Conservation (phyloP, 1,284 basidiomycete species). For the Fomitopsis pinicola region DNA sequence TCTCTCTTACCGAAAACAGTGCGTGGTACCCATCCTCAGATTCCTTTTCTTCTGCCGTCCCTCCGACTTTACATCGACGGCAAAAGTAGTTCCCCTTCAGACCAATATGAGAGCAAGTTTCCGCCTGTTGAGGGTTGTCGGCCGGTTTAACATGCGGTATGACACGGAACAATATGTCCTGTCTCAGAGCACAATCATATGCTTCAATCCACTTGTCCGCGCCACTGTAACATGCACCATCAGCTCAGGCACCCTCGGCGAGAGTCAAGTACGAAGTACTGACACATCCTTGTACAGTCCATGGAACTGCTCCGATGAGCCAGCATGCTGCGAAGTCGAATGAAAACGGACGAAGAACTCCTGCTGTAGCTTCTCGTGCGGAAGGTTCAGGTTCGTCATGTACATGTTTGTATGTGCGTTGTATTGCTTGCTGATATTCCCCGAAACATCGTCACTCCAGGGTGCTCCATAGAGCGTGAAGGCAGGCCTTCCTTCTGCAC, state of each 20-base stretch:
- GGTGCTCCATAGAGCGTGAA: not conserved
- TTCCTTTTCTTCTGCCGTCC: slow-evolving; percentile 19
- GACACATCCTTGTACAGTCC: slow-evolving; percentile 9
- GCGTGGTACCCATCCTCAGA: slow-evolving; percentile 11
- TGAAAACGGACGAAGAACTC: slow-evolving; percentile 20
- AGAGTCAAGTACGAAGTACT: not conserved
- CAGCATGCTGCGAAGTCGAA: slow-evolving; percentile 27
- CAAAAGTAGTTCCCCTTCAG: slow-evolving; percentile 14
- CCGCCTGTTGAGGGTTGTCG: slow-evolving; percentile 34
- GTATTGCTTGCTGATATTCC: slow-evolving; percentile 19
- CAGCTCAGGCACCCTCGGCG: no score
- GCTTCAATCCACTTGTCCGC: slow-evolving; percentile 1
- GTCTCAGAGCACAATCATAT: slow-evolving; percentile 22
- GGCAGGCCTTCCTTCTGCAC: not conserved
- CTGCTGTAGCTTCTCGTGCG: slow-evolving; percentile 10
- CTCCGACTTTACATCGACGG: slow-evolving; percentile 14
- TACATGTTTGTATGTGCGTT: slow-evolving; percentile 21
- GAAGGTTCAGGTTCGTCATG: slow-evolving; percentile 12
- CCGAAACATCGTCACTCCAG: slow-evolving; percentile 24
- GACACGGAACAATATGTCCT: slow-evolving; percentile 24
- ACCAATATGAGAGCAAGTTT: slow-evolving; percentile 24
- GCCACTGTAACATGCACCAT: not conserved
- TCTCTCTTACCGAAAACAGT: not conserved
- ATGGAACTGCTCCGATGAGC: slow-evolving; percentile 26
- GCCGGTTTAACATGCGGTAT: slow-evolving; percentile 23